These are phyloP conservation scores for Betula pendula DNA, from an alignment of 306 rosid genomes.

Conservation along the genomic window DNA sequence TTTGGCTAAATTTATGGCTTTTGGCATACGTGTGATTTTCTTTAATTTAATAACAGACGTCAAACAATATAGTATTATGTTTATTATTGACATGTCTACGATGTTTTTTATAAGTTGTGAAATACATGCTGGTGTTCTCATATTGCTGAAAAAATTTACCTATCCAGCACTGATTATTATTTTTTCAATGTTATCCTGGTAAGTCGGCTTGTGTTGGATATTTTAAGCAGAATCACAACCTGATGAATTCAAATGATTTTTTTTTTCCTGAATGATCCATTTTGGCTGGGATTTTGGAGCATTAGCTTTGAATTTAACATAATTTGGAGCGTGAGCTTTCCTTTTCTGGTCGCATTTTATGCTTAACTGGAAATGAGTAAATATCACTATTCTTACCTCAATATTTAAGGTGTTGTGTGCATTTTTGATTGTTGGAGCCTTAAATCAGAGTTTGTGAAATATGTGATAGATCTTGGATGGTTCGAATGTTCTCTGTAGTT, in stretches of 20 bases:
- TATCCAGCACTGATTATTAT: not conserved
- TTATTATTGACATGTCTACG: not conserved
- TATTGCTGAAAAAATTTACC: not conserved
- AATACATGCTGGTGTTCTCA: not conserved
- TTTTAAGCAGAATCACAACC: not conserved
- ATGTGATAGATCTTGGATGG: not conserved
- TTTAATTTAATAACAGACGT: not conserved
- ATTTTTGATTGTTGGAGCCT: not conserved
- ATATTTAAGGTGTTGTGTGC: not conserved
- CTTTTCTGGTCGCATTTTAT: not conserved
- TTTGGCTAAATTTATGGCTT: not conserved
- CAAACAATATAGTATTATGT: not conserved
- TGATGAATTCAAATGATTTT: not conserved
- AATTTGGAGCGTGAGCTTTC: not conserved
- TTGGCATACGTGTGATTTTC: not conserved
- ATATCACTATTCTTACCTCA: not conserved
- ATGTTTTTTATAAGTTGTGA: not conserved
- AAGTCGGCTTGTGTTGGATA: not conserved
- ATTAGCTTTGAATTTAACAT: not conserved
- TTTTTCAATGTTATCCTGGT: not conserved
- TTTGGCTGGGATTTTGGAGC: slow-evolving; percentile 1
- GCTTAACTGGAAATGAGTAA: not conserved
- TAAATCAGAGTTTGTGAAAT: not conserved
- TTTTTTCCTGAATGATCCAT: not conserved
- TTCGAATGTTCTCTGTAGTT: not conserved